Percentiles rank a stretch among this genome's conserved stretches.
Evolutionary conservation across 805 yeast species (phyloP).

Genomic region (Phaffomyces antillensis): DNA sequence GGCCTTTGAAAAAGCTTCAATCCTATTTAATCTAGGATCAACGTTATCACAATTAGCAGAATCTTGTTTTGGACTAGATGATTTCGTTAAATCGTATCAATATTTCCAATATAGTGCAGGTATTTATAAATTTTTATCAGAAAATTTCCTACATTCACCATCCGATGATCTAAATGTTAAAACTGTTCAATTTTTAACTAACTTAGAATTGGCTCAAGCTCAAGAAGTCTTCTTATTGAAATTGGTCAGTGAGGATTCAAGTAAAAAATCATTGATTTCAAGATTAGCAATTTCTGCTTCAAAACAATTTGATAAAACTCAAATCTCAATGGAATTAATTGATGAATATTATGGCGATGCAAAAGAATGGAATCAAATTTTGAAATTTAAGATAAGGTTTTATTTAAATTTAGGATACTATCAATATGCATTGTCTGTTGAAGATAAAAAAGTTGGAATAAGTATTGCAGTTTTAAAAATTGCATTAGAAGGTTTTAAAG

Average conservation of each 20-base stretch:
- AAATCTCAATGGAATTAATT: constrained; percentile 34
- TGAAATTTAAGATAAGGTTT: constrained; percentile 46
- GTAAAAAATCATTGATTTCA: constrained; percentile 61
- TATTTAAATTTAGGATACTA: constrained; percentile 56
- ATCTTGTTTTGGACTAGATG: constrained; percentile 25
- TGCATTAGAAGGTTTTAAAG: constrained; percentile 36
- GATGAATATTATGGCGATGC: constrained; percentile 35
- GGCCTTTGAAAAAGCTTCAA: constrained; percentile 85
- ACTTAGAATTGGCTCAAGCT: constrained; percentile 76
- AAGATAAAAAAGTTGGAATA: constrained; percentile 61
- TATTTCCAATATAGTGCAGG: constrained; percentile 74
- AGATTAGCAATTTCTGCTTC: constrained; percentile 64
- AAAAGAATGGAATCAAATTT: constrained; percentile 42
- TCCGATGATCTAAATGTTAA: constrained; percentile 67
- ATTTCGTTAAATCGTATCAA: constrained; percentile 51
- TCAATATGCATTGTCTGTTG: constrained; percentile 49
- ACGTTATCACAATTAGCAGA: constrained; percentile 46
- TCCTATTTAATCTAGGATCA: constrained; percentile 73
- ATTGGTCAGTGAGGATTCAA: constrained; percentile 39
- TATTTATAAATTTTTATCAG: constrained; percentile 60
- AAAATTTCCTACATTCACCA: constrained; percentile 86
- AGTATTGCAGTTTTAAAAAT: constrained; percentile 59
- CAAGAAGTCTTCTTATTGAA: constrained; percentile 76
- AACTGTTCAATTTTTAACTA: constrained; percentile 55
- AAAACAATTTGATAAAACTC: constrained; percentile 45